A percentile compares a stretch with the other conserved stretches of the same genome.
Evolutionary conservation across 1,139 yeast species (phyloP).

Genomic region (Candida freyschussii): DNA sequence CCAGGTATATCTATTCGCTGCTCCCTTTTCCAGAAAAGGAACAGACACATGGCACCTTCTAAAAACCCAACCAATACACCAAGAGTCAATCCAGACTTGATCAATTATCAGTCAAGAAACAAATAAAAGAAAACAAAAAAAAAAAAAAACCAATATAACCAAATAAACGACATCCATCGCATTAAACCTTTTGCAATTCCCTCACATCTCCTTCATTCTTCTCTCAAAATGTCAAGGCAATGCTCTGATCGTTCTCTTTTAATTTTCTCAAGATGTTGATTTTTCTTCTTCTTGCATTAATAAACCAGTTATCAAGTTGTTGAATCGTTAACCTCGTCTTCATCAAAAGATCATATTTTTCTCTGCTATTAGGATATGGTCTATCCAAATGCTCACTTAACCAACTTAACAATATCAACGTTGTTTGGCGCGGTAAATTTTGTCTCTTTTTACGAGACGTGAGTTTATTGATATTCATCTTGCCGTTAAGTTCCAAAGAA

Average conservation of each 20-base stretch:
- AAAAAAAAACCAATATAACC: no score
- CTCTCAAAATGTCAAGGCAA: slow-evolving; percentile 22
- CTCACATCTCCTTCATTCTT: no score
- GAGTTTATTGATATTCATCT: slow-evolving; percentile 9
- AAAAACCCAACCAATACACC: no score
- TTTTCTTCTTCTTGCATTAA: slow-evolving; percentile 79
- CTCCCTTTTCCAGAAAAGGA: no score
- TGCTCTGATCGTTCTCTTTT: slow-evolving; percentile 23
- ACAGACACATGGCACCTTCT: no score
- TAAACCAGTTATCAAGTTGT: slow-evolving; percentile 86
- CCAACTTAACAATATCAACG: slow-evolving; percentile 70
- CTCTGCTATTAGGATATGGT: slow-evolving; percentile 83
- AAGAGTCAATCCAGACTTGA: no score
- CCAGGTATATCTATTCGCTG: no score
- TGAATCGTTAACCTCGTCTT: slow-evolving; percentile 77
- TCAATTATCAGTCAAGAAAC: no score
- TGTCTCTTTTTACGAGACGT: slow-evolving; percentile 42
- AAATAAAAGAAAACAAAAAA: no score
- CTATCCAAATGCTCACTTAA: slow-evolving; percentile 71
- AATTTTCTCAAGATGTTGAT: slow-evolving; percentile 43
- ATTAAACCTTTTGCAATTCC: no score
- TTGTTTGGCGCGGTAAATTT: slow-evolving; percentile 78
- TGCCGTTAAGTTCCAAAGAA: slow-evolving; percentile 4
- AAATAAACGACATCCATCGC: no score
- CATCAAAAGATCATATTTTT: slow-evolving; percentile 66